Evolutionary conservation across 148 eudicot genomes (phyloP).

Genomic region (Dianthus caryophyllus): DNA sequence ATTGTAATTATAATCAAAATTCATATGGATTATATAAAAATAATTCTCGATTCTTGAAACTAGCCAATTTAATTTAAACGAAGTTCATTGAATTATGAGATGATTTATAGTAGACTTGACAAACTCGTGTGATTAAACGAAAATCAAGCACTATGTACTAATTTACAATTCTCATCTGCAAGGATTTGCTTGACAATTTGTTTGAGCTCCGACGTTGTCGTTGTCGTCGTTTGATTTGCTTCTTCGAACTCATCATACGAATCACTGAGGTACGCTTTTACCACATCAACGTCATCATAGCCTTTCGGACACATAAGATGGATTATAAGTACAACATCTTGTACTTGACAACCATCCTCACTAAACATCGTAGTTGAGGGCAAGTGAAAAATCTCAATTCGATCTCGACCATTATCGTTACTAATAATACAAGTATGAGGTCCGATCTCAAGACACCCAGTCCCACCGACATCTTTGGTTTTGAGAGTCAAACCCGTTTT

Average conservation of each 20-base stretch:
- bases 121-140: too few relatives aligned
- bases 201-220: conserved; percentile 1
- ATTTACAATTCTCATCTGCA: too few relatives aligned
- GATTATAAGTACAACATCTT: not conserved
- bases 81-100: too few relatives aligned
- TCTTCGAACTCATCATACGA: not conserved
- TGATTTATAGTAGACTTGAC: too few relatives aligned
- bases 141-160: too few relatives aligned
- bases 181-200: not conserved
- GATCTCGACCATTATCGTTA: not conserved
- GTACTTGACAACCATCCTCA: not conserved
- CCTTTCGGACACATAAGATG: too few relatives aligned
- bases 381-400: not conserved
- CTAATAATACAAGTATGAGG: not conserved
- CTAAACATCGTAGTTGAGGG: not conserved
- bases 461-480: not conserved
- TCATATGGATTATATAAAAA: too few relatives aligned
- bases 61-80: too few relatives aligned
- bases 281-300: not conserved
- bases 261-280: not conserved
- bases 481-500: not conserved
- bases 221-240: not conserved
- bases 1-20: too few relatives aligned
- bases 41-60: too few relatives aligned
- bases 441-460: not conserved